These are phyloP conservation scores for Eucalyptus erythrocorys DNA, from an alignment of 345 rosid genomes.

Conservation along the genomic window DNA sequence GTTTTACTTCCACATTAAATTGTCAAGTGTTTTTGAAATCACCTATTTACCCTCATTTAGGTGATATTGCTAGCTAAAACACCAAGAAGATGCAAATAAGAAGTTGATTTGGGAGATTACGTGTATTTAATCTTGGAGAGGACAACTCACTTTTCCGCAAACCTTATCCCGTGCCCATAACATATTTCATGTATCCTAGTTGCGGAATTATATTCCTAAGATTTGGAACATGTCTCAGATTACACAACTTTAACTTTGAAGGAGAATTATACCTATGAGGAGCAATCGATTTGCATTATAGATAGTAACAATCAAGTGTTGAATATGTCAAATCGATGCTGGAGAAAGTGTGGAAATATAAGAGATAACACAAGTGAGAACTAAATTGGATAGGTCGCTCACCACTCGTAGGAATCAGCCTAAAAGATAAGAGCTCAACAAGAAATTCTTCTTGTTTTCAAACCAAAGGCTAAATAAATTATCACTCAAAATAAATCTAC, in stretches of 20 bases:
- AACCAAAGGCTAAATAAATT: background rate
- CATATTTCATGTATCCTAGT: background rate
- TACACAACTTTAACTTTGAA: background rate
- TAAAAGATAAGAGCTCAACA: background rate
- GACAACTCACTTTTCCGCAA: background rate
- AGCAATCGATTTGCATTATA: background rate
- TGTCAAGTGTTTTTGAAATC: too few relatives aligned
- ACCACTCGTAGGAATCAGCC: background rate
- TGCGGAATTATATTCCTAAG: background rate
- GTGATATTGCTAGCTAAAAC: too few relatives aligned
- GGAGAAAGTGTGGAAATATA: too few relatives aligned
- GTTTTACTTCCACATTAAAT: too few relatives aligned
- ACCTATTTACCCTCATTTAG: too few relatives aligned
- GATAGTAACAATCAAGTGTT: background rate
- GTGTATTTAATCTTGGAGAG: background rate
- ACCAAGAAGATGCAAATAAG: background rate
- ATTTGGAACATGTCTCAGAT: background rate
- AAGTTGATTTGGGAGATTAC: background rate
- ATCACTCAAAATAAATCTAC: background rate
- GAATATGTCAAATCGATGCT: background rate
- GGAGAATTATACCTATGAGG: background rate
- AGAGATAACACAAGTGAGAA: too few relatives aligned
- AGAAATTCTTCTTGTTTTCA: too few relatives aligned
- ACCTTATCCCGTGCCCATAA: background rate
- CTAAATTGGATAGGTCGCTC: background rate